phyloP scores from a whole-genome alignment of 345 rosid species.

The Lepidium didymum region DNA sequence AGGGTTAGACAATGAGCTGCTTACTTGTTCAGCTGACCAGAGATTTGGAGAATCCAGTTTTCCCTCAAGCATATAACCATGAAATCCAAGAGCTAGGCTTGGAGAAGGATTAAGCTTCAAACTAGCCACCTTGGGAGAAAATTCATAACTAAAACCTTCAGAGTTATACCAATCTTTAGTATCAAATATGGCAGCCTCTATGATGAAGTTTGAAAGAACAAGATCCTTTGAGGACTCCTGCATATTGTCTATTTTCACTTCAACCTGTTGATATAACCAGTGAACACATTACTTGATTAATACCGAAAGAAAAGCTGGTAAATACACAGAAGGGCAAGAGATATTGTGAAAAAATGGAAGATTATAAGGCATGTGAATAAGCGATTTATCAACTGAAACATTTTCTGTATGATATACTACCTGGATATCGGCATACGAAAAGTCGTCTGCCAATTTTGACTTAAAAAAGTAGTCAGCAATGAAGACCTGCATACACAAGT shows the following conservation, averaged over 20 bases:
- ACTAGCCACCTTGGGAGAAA: slow-evolving; percentile 58
- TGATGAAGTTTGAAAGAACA: slow-evolving; percentile 43
- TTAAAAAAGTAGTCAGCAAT: slow-evolving; percentile 88
- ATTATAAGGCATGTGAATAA: not conserved
- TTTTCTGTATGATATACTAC: slow-evolving; percentile 25
- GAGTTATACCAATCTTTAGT: slow-evolving; percentile 51
- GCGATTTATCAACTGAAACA: not conserved
- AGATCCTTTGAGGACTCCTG: slow-evolving; percentile 44
- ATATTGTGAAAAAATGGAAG: not conserved
- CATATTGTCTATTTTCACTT: slow-evolving; percentile 71
- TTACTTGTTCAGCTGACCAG: slow-evolving; percentile 95
- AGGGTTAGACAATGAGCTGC: slow-evolving; percentile 21
- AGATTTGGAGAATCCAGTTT: slow-evolving; percentile 73
- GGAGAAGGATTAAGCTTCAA: slow-evolving; percentile 43
- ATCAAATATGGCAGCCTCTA: slow-evolving; percentile 80
- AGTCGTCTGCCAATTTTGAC: slow-evolving; percentile 63
- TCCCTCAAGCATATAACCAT: slow-evolving; percentile 68
- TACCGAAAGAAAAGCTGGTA: not conserved
- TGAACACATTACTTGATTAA: not conserved
- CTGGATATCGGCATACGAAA: slow-evolving; percentile 63
- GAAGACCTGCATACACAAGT: slow-evolving; percentile 63
- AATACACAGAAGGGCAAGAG: not conserved
- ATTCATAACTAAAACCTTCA: slow-evolving; percentile 37
- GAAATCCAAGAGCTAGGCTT: slow-evolving; percentile 46
- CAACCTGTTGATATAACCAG: slow-evolving; percentile 49